Evolutionary conservation across 805 yeast genomes (phyloP).

Genomic region (Candida silvatica): DNA sequence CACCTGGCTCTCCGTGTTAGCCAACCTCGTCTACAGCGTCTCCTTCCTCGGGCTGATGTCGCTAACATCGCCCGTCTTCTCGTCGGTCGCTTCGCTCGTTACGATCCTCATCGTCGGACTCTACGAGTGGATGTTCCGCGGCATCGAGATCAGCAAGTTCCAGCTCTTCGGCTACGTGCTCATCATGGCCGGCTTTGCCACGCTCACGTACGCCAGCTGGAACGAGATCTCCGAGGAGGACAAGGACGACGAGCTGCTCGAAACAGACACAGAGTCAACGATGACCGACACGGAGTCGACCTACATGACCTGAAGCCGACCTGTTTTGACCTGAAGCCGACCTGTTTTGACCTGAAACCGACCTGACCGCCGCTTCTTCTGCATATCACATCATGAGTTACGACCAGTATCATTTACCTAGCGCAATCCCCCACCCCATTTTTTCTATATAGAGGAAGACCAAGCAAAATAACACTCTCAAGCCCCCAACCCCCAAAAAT

Average conservation of each 20-base stretch:
- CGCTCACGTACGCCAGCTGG: slow-evolving; percentile 62
- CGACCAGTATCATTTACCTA: too few relatives aligned
- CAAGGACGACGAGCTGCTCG: slow-evolving; percentile 24
- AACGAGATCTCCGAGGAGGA: slow-evolving; percentile 41
- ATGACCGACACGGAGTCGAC: too few relatives aligned
- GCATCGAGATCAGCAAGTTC: slow-evolving; percentile 40
- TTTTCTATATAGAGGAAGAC: too few relatives aligned
- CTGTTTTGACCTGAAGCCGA: too few relatives aligned
- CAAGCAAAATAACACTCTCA: too few relatives aligned
- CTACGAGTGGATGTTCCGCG: slow-evolving; percentile 64
- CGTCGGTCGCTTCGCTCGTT: slow-evolving; percentile 51
- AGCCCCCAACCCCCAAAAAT: too few relatives aligned
- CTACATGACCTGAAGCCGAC: too few relatives aligned
- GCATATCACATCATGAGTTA: too few relatives aligned
- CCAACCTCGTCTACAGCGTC: slow-evolving; percentile 63
- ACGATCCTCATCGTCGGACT: slow-evolving; percentile 76
- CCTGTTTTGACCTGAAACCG: too few relatives aligned
- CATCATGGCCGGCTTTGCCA: slow-evolving; percentile 59
- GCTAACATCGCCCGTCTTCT: slow-evolving; percentile 75
- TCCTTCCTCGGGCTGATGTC: slow-evolving; percentile 73
- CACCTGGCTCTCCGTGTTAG: slow-evolving; percentile 43
- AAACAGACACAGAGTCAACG: slow-evolving; percentile 26
- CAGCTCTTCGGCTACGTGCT: slow-evolving; percentile 65
- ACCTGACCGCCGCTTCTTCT: too few relatives aligned
- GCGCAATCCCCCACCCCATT: too few relatives aligned